phyloP scores from a whole-genome alignment of 108 stramenopile species.

The Pseudonitzschia pungens region DNA sequence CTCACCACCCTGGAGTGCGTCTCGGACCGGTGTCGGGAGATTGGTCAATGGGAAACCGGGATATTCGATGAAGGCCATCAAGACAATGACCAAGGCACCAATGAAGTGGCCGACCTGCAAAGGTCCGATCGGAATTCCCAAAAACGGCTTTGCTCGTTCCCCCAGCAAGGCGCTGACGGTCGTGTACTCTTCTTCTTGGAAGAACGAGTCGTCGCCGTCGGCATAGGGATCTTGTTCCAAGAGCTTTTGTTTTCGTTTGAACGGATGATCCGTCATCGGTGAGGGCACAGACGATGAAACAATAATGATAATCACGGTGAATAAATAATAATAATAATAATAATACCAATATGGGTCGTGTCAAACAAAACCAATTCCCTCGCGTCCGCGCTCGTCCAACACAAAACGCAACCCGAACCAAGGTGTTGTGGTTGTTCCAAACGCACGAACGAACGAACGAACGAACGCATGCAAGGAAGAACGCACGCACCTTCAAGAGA shows the following conservation, averaged over 20 bases:
- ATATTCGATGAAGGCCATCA: conserved; percentile 87
- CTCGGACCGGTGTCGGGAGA: conserved; percentile 75
- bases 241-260: conserved; percentile 44
- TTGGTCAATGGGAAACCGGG: conserved; percentile 90
- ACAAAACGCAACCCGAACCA: too few relatives aligned
- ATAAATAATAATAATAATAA: not conserved
- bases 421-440: too few relatives aligned
- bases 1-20: conserved; percentile 78
- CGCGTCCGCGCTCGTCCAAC: too few relatives aligned
- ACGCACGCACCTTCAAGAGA: conserved; percentile 43
- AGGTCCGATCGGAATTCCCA: conserved; percentile 79
- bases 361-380: not conserved
- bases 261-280: too few relatives aligned
- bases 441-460: not conserved
- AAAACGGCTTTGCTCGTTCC: conserved; percentile 66
- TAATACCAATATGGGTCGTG: not conserved
- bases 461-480: too few relatives aligned
- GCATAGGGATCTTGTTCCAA: conserved; percentile 78
- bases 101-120: conserved; percentile 87
- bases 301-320: too few relatives aligned
- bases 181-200: conserved; percentile 78
- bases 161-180: conserved; percentile 81
- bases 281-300: too few relatives aligned
- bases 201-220: conserved; percentile 78
- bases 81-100: conserved; percentile 73